Evolutionary conservation across 352 stramenopile genomes (phyloP).

Genomic region (Lagenidium sp.): DNA sequence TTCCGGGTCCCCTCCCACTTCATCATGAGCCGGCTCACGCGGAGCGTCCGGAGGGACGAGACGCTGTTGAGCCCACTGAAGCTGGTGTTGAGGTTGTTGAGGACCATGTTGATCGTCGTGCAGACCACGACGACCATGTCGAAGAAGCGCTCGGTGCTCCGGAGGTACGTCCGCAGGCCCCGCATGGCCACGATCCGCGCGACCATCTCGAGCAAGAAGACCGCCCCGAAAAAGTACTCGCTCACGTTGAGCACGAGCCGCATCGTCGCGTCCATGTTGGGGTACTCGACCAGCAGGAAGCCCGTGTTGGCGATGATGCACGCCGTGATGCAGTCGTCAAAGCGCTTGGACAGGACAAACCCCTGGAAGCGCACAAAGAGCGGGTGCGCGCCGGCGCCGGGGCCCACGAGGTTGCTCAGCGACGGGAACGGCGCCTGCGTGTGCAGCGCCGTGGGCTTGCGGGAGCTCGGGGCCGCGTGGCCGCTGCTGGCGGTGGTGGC

Average conservation of each 20-base stretch:
- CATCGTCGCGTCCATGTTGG: slow-evolving; percentile 33
- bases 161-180: slow-evolving; percentile 34
- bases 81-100: slow-evolving; percentile 41
- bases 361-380: slow-evolving; percentile 1
- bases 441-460: slow-evolving; percentile 6
- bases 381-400: neutral
- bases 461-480: neutral
- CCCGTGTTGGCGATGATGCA: slow-evolving; percentile 65
- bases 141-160: slow-evolving; percentile 56
- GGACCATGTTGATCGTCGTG: slow-evolving; percentile 56
- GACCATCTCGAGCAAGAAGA: slow-evolving; percentile 61
- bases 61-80: slow-evolving; percentile 58
- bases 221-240: slow-evolving; percentile 64
- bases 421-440: slow-evolving; percentile 6
- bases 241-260: slow-evolving; percentile 26
- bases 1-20: slow-evolving; percentile 75
- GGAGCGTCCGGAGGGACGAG: slow-evolving; percentile 61
- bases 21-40: slow-evolving; percentile 66
- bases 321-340: slow-evolving; percentile 57
- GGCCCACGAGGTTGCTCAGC: neutral
- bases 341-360: slow-evolving; percentile 60
- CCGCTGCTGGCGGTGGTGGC: no score
- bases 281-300: slow-evolving; percentile 60
- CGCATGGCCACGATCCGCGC: slow-evolving; percentile 47
- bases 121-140: slow-evolving; percentile 65